Evolutionary conservation across 345 rosid species (phyloP), one percentile per base, ranked within the genome.

Genomic region (Eucalyptus microcorys): DNA sequence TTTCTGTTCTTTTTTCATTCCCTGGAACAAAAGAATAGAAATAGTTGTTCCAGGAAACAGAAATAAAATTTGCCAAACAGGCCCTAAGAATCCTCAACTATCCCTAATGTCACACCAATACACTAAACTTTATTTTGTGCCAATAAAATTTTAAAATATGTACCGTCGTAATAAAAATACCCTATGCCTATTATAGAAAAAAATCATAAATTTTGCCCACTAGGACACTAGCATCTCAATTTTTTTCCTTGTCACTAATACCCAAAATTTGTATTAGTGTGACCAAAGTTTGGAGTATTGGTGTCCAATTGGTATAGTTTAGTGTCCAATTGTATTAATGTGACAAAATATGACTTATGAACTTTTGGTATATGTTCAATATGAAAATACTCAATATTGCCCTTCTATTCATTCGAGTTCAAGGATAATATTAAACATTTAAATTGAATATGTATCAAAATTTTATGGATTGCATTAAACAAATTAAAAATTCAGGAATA

Each of bases 161-260:
- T 68, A 16, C 27, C 14, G 34, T 40, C 4, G 1, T 10, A 10
- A 37, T 2, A 21, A 40, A 40, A 76, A 76, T 21, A 11, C 15
- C 47, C 5, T 76, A 0, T 1, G 0, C 83, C 30, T 21, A 10
- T 7, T 14, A 19, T 22, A 37, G 3, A 76, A 76, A 21, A 0
- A 19, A 16, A 34, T 2, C 4, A 61, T 37, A 5, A 21, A 10
- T 21, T 76, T 5, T 37, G 14, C 15, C 47, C 8, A 40, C 27
- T 12, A 3, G 13, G 27, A 11, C 22, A 76, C 5, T 40, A 76
- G 1, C 2, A 37, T 21, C 3, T 2, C 83, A 6, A 37, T 76
- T 37, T 71, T 71, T 17, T 34, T 34, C 79, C 79, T 8, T 32
- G 22, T 15, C 40, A 32, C 11, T 16, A 32, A 66, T 66, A 66